A percentile compares a stretch with the other conserved stretches of the same genome.
phyloP scores from a whole-genome alignment of 495 filamentous ascomycete species.

The Diplogelasinospora grovesii region DNA sequence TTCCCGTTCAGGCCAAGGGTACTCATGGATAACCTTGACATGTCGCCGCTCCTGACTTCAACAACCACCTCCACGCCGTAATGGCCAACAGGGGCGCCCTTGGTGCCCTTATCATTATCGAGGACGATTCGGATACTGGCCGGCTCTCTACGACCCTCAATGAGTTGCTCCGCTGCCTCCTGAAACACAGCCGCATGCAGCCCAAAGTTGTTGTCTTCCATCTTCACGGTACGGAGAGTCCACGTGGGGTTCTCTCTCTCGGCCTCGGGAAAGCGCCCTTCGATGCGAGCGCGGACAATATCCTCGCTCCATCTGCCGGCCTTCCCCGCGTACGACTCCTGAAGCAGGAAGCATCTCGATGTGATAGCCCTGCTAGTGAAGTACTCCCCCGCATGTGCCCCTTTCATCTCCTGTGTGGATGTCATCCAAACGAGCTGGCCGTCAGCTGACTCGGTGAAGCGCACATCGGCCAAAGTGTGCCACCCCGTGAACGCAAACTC shows the following conservation, averaged over 20 bases:
- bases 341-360: conserved; percentile 57
- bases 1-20: conserved; percentile 56
- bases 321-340: conserved; percentile 72
- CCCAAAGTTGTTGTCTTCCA: conserved; percentile 53
- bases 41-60: conserved; percentile 39
- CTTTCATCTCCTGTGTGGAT: conserved; percentile 51
- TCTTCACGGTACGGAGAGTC: conserved; percentile 62
- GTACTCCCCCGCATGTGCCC: conserved; percentile 37
- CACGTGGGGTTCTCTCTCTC: conserved; percentile 75
- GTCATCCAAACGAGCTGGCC: conserved; percentile 68
- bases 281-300: conserved; percentile 75
- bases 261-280: conserved; percentile 69
- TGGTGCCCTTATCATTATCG: conserved; percentile 52
- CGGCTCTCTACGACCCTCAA: conserved; percentile 50
- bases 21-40: conserved; percentile 46
- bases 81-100: conserved; percentile 54
- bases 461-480: conserved; percentile 60
- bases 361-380: conserved; percentile 45
- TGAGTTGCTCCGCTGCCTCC: conserved; percentile 46
- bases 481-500: conserved; percentile 72
- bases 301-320: conserved; percentile 77
- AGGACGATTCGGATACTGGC: conserved; percentile 55
- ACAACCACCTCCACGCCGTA: conserved; percentile 62
- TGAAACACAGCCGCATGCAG: conserved; percentile 74
- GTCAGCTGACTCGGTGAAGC: conserved; percentile 70